phyloP scores from a whole-genome alignment of 768 basidiomycete species.

The Tulasnella sp. region DNA sequence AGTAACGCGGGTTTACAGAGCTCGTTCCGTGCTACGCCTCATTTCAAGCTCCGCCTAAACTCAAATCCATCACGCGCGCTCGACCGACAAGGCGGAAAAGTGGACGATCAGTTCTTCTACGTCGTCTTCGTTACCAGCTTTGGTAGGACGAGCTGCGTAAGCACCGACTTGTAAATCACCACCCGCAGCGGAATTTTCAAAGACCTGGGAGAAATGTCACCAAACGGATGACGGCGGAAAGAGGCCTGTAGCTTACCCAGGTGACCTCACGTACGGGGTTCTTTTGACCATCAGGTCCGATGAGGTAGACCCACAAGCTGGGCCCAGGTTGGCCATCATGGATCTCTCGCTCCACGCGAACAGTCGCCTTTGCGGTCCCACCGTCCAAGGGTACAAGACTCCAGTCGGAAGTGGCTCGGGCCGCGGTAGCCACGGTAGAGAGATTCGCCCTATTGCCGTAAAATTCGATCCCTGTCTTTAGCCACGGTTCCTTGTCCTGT shows the following conservation, averaged over 20 bases:
- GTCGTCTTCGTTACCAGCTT: conserved; percentile 7
- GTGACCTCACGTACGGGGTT: conserved; percentile 24
- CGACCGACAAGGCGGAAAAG: conserved; percentile 14
- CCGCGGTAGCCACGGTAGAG: conserved; percentile 23
- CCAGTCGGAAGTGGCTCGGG: conserved; percentile 24
- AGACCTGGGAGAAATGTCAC: background rate
- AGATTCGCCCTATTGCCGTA: conserved; percentile 22
- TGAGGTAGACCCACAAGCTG: conserved; percentile 24
- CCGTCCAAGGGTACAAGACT: conserved; percentile 19
- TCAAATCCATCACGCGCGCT: background rate
- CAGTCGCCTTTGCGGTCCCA: conserved; percentile 15
- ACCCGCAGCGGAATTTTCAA: background rate
- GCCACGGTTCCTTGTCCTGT: conserved; percentile 18
- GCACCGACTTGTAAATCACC: conserved; percentile 20
- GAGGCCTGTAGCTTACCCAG: conserved; percentile 22
- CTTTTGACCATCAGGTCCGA: conserved; percentile 16
- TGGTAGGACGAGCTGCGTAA: conserved; percentile 23
- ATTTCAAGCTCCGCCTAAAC: no score
- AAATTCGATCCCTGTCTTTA: conserved; percentile 27
- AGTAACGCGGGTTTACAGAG: no score
- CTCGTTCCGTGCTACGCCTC: no score
- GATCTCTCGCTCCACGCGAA: conserved; percentile 21
- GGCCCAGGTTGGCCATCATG: conserved; percentile 12
- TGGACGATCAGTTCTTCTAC: conserved; percentile 18
- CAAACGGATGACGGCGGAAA: background rate